Evolutionary conservation across 495 filamentous ascomycete genomes (phyloP).

Genomic region (Aspergillus cristatus): DNA sequence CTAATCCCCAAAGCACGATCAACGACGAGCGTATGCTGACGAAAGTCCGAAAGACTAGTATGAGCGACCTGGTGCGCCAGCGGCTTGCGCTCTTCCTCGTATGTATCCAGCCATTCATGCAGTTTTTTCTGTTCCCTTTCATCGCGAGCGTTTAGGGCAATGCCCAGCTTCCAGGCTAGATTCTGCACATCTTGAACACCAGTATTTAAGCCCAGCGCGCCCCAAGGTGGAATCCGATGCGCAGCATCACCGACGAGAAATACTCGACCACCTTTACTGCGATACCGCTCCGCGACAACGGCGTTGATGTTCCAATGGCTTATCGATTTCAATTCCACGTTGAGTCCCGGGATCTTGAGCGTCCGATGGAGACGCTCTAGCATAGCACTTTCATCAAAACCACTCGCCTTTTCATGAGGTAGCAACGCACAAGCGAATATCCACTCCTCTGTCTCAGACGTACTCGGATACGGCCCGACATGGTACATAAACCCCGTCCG

Average conservation of each 20-base stretch:
- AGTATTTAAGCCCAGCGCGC: slow-evolving; percentile 43
- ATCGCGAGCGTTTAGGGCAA: slow-evolving; percentile 13
- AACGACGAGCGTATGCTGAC: slow-evolving; percentile 2
- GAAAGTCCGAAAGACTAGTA: slow-evolving; percentile 5
- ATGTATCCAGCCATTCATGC: slow-evolving; percentile 13
- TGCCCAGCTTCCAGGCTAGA: slow-evolving; percentile 41
- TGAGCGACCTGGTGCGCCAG: slow-evolving; percentile 10
- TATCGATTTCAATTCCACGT: slow-evolving; percentile 11
- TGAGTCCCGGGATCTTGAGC: slow-evolving; percentile 9
- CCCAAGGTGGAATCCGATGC: slow-evolving; percentile 40
- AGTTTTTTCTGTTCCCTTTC: not conserved
- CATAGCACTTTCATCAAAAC: slow-evolving; percentile 11
- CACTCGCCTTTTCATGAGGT: slow-evolving; percentile 9
- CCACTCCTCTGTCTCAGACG: slow-evolving; percentile 16
- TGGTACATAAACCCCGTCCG: slow-evolving; percentile 12
- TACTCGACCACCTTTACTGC: slow-evolving; percentile 17
- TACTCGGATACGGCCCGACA: slow-evolving; percentile 9
- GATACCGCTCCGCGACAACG: slow-evolving; percentile 7
- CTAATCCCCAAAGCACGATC: slow-evolving; percentile 5
- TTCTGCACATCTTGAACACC: slow-evolving; percentile 42
- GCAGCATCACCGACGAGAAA: slow-evolving; percentile 46
- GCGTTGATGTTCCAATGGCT: slow-evolving; percentile 8
- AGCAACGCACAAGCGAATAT: slow-evolving; percentile 13
- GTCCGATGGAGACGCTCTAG: slow-evolving; percentile 11
- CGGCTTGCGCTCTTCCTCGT: slow-evolving; percentile 19